phyloP scores from a whole-genome alignment of 768 basidiomycete genomes.

The Boletus barrowsii region DNA sequence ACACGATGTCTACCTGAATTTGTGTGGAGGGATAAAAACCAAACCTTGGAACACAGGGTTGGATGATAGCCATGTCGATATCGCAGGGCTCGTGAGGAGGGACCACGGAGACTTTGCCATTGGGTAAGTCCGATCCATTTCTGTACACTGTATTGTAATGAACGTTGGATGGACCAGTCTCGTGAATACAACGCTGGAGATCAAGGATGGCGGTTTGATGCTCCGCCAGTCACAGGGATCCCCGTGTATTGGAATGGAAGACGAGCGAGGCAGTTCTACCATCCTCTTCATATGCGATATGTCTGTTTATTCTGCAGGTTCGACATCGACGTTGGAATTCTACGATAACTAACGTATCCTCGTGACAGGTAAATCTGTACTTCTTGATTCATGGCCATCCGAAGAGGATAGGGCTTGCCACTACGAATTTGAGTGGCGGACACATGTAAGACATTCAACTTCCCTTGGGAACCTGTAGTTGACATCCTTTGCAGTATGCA shows the following conservation, averaged over 20 bases:
- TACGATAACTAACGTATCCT: not conserved
- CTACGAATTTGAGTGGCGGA: conserved; percentile 83
- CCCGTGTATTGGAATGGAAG: conserved; percentile 46
- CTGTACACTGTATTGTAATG: no score
- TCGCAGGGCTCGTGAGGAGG: conserved; percentile 61
- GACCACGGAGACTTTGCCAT: conserved; percentile 69
- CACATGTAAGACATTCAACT: conserved; percentile 50
- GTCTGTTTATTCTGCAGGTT: conserved; percentile 54
- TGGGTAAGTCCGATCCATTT: conserved; percentile 44
- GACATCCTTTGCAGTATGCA: conserved; percentile 47
- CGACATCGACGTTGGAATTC: not conserved
- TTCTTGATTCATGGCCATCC: conserved; percentile 63
- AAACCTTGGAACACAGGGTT: conserved; percentile 61
- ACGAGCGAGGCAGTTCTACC: conserved; percentile 56
- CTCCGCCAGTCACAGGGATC: conserved; percentile 64
- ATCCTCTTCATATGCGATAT: conserved; percentile 79
- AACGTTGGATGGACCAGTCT: conserved; percentile 13
- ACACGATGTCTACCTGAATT: conserved; percentile 53
- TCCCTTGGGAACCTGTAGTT: not conserved
- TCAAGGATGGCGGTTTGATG: conserved; percentile 52
- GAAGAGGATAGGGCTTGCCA: conserved; percentile 67
- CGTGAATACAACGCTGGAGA: conserved; percentile 58
- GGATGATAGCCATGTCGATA: conserved; percentile 43
- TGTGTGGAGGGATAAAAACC: conserved; percentile 54
- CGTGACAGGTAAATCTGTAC: conserved; percentile 41